These are phyloP conservation scores for Daphne laureola DNA, from an alignment of 441 rosid species.

Conservation along the genomic window DNA sequence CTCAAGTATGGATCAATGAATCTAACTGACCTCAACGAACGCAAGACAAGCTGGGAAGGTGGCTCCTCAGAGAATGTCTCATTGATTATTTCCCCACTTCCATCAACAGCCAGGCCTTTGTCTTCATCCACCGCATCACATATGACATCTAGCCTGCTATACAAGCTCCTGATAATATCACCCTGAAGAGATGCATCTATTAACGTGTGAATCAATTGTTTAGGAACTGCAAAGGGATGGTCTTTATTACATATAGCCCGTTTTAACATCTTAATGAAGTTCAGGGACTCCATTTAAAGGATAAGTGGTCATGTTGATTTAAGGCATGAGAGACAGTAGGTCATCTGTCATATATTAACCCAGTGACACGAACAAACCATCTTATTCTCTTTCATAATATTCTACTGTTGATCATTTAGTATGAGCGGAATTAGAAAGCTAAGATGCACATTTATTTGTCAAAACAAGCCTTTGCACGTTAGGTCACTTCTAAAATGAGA, in stretches of 20 bases:
- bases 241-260: no score
- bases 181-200: constrained; percentile 35
- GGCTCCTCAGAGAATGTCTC: constrained; percentile 24
- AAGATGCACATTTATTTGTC: background rate
- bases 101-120: constrained; percentile 19
- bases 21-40: constrained; percentile 46
- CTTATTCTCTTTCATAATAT: no score
- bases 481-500: background rate
- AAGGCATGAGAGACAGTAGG: no score
- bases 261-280: no score
- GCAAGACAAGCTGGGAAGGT: constrained; percentile 35
- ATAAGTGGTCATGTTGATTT: no score
- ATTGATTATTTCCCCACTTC: constrained; percentile 22
- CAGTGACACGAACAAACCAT: no score
- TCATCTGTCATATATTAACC: no score
- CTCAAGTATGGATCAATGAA: constrained; percentile 13
- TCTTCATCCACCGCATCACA: constrained; percentile 75
- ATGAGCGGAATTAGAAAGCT: no score
- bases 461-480: background rate
- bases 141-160: constrained; percentile 77
- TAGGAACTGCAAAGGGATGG: no score
- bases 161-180: constrained; percentile 78
- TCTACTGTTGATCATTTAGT: no score
- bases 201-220: background rate
- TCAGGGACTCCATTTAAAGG: no score